Base-by-base conservation (phyloP, 2,329 filamentous ascomycete species). In the Aspergillus calidoustus region DNA sequence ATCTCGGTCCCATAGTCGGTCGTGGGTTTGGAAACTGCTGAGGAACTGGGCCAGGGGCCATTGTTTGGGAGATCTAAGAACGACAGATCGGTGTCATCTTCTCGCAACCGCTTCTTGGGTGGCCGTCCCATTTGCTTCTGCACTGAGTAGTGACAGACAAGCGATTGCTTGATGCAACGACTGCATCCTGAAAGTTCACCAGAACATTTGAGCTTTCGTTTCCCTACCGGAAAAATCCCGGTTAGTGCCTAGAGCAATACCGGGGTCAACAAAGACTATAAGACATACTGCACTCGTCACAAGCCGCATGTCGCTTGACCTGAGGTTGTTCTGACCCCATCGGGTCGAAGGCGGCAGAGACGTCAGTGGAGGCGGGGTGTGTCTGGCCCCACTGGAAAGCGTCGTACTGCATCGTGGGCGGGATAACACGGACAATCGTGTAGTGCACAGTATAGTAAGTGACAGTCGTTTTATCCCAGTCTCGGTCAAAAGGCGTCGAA, bases 91-190 rank as follows among this genome's bases (percentile, higher is more conserved):
- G 74, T 68, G 7, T 76, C 69, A 9, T 76, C 72, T 43, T 73
- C 68, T 44, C 72, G 69, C 44, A 70, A 68, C 54, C 74, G 74
- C 63, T 76, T 79, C 71, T 80, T 81, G 22, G 77, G 77, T 1
- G 80, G 80, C 17, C 80, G 73, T 28, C 80, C 80, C 80, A 82
- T 82, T 63, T 77, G 79, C 66, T 82, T 82, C 66, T 82, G 80
- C 58, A 76, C 66, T 4, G 80, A 82, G 66, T 82, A 82, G 59
- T 80, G 76, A 64, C 80, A 82, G 54, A 58, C 53, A 25, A 82
- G 69, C 5, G 70, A 70, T 60, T 82, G 79, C 54, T 77, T 79
- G 43, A 74, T 56, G 62, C 80, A 82, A 58, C 80, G 76, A 57
- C 66, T 71, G 61, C 80, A 82, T 7, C 80, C 80, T 9, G 66